A percentile compares a stretch with the other conserved stretches of the same genome.
Conservation (phyloP, 768 basidiomycete genomes). For the Russula ochroleuca region DNA sequence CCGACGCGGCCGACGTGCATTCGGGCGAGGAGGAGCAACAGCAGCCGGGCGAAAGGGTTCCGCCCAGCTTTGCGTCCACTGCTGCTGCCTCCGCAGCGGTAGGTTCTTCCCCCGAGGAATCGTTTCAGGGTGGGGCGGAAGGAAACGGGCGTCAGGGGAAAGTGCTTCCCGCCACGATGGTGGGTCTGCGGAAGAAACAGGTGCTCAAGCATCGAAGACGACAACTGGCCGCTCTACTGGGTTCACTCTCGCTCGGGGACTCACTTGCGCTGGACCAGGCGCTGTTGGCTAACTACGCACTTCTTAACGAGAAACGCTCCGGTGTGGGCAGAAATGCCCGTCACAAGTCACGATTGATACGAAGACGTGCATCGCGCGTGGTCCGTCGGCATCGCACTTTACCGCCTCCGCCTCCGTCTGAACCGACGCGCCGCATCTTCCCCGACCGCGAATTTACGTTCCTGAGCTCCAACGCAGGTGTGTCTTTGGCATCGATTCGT, state of each 20-base stretch:
- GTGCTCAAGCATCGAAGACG: conserved; percentile 62
- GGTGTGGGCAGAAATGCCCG: conserved; percentile 3
- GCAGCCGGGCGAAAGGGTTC: conserved; percentile 26
- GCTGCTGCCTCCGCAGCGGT: neutral
- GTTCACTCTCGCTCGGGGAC: conserved; percentile 61
- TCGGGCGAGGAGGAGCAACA: conserved; percentile 38
- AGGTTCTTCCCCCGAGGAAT: neutral
- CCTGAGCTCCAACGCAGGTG: conserved; percentile 61
- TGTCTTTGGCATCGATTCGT: conserved; percentile 42
- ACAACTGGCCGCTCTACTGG: conserved; percentile 67
- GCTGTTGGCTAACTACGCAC: conserved; percentile 46
- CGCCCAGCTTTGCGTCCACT: conserved; percentile 26
- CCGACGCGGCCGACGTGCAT: conserved; percentile 39
- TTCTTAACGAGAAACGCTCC: conserved; percentile 22
- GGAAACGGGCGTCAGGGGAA: conserved; percentile 38
- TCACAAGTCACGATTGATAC: conserved; percentile 44
- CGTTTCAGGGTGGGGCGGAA: conserved; percentile 1
- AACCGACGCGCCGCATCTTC: conserved; percentile 37
- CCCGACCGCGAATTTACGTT: conserved; percentile 57
- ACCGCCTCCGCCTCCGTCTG: conserved; percentile 39
- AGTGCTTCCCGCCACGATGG: conserved; percentile 56
- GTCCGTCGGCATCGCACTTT: conserved; percentile 42
- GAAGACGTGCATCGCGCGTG: conserved; percentile 48
- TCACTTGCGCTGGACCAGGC: conserved; percentile 76
- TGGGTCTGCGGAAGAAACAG: conserved; percentile 73